These are phyloP conservation scores for Stagonosporopsis vannaccii DNA, from an alignment of 2,329 filamentous ascomycete genomes.

Conservation along the genomic window DNA sequence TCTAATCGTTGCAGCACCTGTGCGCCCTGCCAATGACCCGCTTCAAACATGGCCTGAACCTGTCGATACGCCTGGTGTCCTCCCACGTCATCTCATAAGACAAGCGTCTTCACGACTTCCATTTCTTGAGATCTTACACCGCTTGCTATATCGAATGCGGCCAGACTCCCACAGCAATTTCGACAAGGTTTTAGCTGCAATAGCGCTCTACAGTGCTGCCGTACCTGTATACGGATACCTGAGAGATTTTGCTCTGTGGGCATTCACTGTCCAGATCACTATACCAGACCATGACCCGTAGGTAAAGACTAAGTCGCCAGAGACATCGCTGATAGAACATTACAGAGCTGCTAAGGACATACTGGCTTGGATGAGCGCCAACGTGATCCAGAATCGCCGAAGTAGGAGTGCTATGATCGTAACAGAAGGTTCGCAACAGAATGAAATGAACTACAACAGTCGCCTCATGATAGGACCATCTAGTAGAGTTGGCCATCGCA, in stretches of 20 bases:
- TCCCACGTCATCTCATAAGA: slow-evolving; percentile 35
- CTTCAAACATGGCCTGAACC: slow-evolving; percentile 33
- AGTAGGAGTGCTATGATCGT: slow-evolving; percentile 35
- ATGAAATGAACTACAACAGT: slow-evolving; percentile 1
- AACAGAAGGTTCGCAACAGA: slow-evolving; percentile 23
- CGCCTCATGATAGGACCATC: neutral
- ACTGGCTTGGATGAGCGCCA: slow-evolving; percentile 34
- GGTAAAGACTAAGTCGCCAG: neutral
- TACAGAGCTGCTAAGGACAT: slow-evolving; percentile 31
- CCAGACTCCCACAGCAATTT: slow-evolving; percentile 24
- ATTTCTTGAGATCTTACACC: slow-evolving; percentile 40
- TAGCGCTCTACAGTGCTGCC: slow-evolving; percentile 35
- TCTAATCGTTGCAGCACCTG: slow-evolving; percentile 7
- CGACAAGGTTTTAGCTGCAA: slow-evolving; percentile 32
- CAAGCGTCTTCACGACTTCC: slow-evolving; percentile 27
- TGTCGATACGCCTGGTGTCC: slow-evolving; percentile 32
- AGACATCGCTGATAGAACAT: neutral
- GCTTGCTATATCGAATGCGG: slow-evolving; percentile 31
- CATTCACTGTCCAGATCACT: slow-evolving; percentile 30
- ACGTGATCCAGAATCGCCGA: slow-evolving; percentile 33
- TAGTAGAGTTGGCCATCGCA: neutral
- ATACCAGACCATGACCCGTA: slow-evolving; percentile 34
- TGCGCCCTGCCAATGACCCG: neutral
- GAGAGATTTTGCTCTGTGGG: slow-evolving; percentile 28
- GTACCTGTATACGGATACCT: slow-evolving; percentile 26